Percentiles rank a stretch among this genome's conserved stretches.
These are phyloP conservation scores for Prototheca cutis DNA, from an alignment of 163 green algal genomes.

Conservation along the genomic window DNA sequence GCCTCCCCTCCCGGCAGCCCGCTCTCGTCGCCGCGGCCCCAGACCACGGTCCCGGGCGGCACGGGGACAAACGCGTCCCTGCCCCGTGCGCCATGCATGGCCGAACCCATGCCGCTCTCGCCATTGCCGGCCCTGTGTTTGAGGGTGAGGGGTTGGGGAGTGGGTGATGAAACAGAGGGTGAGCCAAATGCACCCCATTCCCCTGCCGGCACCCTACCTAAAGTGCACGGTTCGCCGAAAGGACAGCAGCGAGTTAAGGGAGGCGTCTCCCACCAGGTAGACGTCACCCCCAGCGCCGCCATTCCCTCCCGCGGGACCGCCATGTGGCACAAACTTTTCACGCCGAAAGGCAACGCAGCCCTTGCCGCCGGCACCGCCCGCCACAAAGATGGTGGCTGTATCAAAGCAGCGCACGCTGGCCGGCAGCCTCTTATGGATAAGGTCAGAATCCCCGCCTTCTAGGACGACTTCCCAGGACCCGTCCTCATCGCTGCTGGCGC, in stretches of 20 bases:
- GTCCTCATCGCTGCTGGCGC: too few species aligned
- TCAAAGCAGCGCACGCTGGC: slow-evolving; percentile 25
- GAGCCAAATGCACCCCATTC: not conserved
- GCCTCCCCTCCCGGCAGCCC: not conserved
- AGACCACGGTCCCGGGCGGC: slow-evolving; percentile 30
- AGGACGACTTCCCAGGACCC: too few species aligned
- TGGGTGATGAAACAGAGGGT: not conserved
- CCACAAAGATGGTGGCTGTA: slow-evolving; percentile 20
- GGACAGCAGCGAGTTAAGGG: slow-evolving; percentile 12
- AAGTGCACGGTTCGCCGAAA: slow-evolving; percentile 18
- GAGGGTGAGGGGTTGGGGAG: not conserved
- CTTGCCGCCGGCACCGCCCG: slow-evolving; percentile 27
- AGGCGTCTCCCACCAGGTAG: slow-evolving; percentile 13
- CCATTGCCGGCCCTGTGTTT: slow-evolving; percentile 3
- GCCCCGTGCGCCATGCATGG: slow-evolving; percentile 22
- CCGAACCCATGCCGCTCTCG: slow-evolving; percentile 7
- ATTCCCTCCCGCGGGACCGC: slow-evolving; percentile 25
- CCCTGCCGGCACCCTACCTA: not conserved
- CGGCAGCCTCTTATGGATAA: slow-evolving; percentile 13
- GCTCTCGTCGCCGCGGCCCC: slow-evolving; percentile 1
- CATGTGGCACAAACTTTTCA: slow-evolving; percentile 17
- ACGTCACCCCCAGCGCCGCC: slow-evolving; percentile 35
- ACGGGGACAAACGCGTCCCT: slow-evolving; percentile 24
- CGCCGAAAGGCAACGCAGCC: slow-evolving; percentile 30
- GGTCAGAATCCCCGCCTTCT: too few species aligned